These are phyloP conservation scores for Trypanosoma mega DNA, from an alignment of 208 protist species.

Conservation along the genomic window DNA sequence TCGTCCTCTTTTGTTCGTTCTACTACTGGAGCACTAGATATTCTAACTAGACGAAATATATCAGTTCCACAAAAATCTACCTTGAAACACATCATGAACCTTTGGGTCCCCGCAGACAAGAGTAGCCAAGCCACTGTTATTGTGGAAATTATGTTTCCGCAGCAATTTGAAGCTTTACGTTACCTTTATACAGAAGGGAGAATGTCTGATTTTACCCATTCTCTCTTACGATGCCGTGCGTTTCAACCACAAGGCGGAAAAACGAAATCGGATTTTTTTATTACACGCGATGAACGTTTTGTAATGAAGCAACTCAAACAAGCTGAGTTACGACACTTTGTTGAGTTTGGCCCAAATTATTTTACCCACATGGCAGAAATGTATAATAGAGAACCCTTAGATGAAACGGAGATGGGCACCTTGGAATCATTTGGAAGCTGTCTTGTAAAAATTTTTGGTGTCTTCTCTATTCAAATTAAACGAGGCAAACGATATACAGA, in stretches of 20 bases:
- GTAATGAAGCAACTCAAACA: slow-evolving; percentile 76
- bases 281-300: slow-evolving; percentile 62
- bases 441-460: slow-evolving; percentile 38
- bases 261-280: slow-evolving; percentile 60
- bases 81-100: slow-evolving; percentile 21
- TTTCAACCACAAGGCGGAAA: slow-evolving; percentile 71
- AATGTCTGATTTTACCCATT: slow-evolving; percentile 33
- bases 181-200: slow-evolving; percentile 46
- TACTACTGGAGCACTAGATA: slow-evolving; percentile 18
- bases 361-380: slow-evolving; percentile 51
- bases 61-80: slow-evolving; percentile 2
- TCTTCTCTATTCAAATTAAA: slow-evolving; percentile 30
- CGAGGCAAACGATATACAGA: slow-evolving; percentile 16
- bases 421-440: background rate
- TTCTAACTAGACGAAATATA: background rate
- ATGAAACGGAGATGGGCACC: slow-evolving; percentile 4
- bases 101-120: slow-evolving; percentile 22
- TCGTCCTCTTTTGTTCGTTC: slow-evolving; percentile 10
- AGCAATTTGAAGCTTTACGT: slow-evolving; percentile 55
- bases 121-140: slow-evolving; percentile 19
- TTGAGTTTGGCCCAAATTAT: slow-evolving; percentile 40
- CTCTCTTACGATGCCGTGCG: slow-evolving; percentile 49
- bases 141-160: slow-evolving; percentile 65
- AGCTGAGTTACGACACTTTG: slow-evolving; percentile 72
- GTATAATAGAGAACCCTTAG: slow-evolving; percentile 5